These are phyloP conservation scores for Leptodermis oblonga DNA, from an alignment of 257 asterid genomes.

Conservation along the genomic window DNA sequence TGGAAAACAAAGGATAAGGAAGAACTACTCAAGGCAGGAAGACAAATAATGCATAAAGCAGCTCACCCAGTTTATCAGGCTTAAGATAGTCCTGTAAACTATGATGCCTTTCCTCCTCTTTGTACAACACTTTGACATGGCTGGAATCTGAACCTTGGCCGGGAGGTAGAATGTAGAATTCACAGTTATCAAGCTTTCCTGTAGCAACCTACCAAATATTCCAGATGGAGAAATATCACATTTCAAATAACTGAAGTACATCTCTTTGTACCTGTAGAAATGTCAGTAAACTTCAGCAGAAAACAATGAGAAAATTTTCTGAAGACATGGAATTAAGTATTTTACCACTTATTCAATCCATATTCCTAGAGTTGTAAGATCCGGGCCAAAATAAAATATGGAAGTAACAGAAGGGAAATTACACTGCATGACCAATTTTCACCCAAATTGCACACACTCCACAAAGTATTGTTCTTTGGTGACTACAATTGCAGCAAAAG, in stretches of 20 bases:
- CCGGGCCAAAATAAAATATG: not conserved
- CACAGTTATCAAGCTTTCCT: conserved; percentile 33
- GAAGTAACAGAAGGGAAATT: not conserved
- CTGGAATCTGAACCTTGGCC: conserved; percentile 24
- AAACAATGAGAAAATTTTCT: not conserved
- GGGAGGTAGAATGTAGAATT: conserved; percentile 50
- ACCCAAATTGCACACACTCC: not conserved
- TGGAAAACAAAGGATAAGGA: conserved; percentile 7
- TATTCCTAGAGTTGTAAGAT: not conserved
- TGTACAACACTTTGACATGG: conserved; percentile 32
- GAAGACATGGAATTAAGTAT: not conserved
- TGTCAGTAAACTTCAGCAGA: not conserved
- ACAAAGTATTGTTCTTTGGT: not conserved
- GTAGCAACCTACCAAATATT: conserved; percentile 52
- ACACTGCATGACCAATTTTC: not conserved
- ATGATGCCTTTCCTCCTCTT: conserved; percentile 19
- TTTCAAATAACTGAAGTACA: not conserved
- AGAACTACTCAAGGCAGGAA: not conserved
- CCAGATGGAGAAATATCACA: conserved; percentile 11
- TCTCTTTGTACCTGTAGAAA: not conserved
- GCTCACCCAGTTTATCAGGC: conserved; percentile 31
- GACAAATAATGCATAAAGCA: not conserved
- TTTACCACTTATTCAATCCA: not conserved
- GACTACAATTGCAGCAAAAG: not conserved
- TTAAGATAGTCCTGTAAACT: conserved; percentile 14